Evolutionary conservation across 768 basidiomycete species (phyloP).

Genomic region (Antrodiella citrinella): DNA sequence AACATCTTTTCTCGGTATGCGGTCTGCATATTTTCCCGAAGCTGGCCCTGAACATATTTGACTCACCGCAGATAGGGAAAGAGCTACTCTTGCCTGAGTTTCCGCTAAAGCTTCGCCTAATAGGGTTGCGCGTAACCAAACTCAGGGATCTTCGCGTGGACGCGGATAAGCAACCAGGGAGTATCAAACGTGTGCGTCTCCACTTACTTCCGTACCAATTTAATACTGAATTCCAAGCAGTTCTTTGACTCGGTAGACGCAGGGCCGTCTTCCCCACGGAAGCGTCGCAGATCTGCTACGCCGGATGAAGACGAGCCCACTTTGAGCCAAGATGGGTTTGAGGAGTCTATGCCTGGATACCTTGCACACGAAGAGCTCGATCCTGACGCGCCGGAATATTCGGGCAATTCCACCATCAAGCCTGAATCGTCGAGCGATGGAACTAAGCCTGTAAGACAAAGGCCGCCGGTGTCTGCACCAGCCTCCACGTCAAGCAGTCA

Average conservation of each 20-base stretch:
- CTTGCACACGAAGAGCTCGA: conserved; percentile 12
- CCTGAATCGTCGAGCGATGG: too few relatives aligned
- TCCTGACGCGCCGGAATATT: not conserved
- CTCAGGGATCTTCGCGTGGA: conserved; percentile 69
- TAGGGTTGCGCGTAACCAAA: conserved; percentile 85
- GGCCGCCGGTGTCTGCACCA: not conserved
- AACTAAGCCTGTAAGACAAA: too few relatives aligned
- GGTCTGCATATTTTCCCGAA: not conserved
- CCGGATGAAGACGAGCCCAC: not conserved
- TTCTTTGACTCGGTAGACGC: conserved; percentile 44
- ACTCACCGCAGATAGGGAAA: conserved; percentile 53
- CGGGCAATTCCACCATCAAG: too few relatives aligned
- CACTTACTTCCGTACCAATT: not conserved
- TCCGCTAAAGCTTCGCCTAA: conserved; percentile 72
- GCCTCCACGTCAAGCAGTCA: not conserved
- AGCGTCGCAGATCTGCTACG: conserved; percentile 11
- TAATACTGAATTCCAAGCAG: conserved; percentile 25
- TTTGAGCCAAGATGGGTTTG: conserved; percentile 17
- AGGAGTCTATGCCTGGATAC: conserved; percentile 20
- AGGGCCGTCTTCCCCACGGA: conserved; percentile 10
- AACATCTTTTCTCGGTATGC: conserved; percentile 71
- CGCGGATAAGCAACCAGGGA: conserved; percentile 29
- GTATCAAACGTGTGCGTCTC: conserved; percentile 64
- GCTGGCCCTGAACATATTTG: not conserved
- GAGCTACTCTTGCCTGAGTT: conserved; percentile 76